A percentile compares a stretch with the other conserved stretches of the same genome.
phyloP scores from a whole-genome alignment of 192 early-diverging fungal genomes.

The Rhizoclosmatium sp. region DNA sequence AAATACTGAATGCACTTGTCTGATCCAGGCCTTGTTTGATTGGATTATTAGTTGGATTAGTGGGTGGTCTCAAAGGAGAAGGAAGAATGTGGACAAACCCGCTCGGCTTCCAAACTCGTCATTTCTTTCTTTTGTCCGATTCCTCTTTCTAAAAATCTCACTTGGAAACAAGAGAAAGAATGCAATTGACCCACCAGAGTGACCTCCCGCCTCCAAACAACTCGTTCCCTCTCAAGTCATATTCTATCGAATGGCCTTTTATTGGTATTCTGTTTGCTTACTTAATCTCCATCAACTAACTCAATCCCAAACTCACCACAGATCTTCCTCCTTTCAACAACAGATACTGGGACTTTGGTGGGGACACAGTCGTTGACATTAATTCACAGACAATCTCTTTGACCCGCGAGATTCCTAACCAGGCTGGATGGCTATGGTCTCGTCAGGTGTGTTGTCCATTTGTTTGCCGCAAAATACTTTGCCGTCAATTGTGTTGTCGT shows the following conservation, averaged over 20 bases:
- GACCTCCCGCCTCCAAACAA: not conserved
- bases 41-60: too few species aligned
- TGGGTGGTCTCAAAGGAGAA: too few species aligned
- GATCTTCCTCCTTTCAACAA: slow-evolving; percentile 21
- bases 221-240: not conserved
- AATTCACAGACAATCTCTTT: slow-evolving; percentile 77
- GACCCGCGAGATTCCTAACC: slow-evolving; percentile 78
- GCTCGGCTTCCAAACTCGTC: too few species aligned
- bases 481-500: not conserved
- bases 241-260: slow-evolving; percentile 11
- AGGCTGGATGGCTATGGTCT: slow-evolving; percentile 84
- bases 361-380: slow-evolving; percentile 86
- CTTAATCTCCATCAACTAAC: not conserved
- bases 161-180: too few species aligned
- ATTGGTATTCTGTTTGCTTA: slow-evolving; percentile 3
- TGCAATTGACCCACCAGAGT: too few species aligned
- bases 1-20: too few species aligned
- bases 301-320: not conserved
- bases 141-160: too few species aligned
- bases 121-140: too few species aligned
- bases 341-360: slow-evolving; percentile 93
- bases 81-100: too few species aligned
- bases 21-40: too few species aligned
- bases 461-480: not conserved
- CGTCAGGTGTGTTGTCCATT: slow-evolving; percentile 28